Base-by-base conservation (phyloP, 345 rosid genomes). In the Sonneratia alba region DNA sequence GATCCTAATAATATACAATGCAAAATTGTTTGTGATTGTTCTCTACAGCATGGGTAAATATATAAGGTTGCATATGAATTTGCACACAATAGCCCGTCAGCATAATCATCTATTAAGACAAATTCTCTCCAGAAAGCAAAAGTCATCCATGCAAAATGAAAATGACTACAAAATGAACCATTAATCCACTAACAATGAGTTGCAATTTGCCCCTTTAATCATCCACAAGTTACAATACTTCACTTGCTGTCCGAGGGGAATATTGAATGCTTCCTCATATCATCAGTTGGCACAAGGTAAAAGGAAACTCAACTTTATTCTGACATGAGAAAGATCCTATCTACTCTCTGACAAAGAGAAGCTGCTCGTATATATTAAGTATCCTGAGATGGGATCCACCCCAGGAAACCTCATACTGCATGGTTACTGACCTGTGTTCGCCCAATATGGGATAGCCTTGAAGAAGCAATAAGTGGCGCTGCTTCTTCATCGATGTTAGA, bases 401-500 rank as follows among this genome's bases (percentile, higher is more conserved):
- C 45, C 45, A 42, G 45, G 45, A 42, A 42, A 9, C 45, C 45
- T 42, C 45, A 42, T 42, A 42, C 45, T 42, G 45, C 45, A 42
- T 42, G 45, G 10, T 9, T 42, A 9, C 45, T 9, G 45, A 42
- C 45, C 45, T 42, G 45, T 42, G 45, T 2, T 42, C 45, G 45
- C 45, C 45, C 45, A 42, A 42, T 42, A 42, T 42, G 45, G 45
- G 45, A 42, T 42, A 42, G 10, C 10, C 45, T 42, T 42, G 45
- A 42, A 42, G 45, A 42, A 9, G 45, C 45, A 42, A 42, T 42
- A 5, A 42, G 45, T 9, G 45, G 45, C 10, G 45, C 45, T 42
- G 45, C 45, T 42, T 42, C 98, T 80, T 89, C 97, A 47, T 95
- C 97, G 14, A 76, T 77, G 24, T 77, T 85, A 67, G 80, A 71